Evolutionary conservation across 257 asterid species (phyloP), one percentile per base, ranked within the genome.

Genomic region (Mentha longifolia): DNA sequence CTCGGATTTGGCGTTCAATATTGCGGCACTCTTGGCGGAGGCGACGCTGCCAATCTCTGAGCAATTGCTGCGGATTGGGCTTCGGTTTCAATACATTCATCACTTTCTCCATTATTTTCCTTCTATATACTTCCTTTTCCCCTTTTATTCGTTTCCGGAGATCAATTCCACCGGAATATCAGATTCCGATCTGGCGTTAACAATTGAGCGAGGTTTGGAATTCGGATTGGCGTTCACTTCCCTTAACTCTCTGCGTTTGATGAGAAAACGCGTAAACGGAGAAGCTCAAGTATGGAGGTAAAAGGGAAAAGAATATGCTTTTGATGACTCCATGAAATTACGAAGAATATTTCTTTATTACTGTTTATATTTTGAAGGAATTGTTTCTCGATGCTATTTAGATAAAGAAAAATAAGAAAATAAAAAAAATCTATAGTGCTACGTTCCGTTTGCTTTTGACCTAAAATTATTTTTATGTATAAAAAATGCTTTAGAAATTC

Each of bases 21-120:
- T 80, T 86, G 45, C 97, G 98, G 70, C 89, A 82, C 81, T 94
- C 99, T 76, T 89, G 98, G 49, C 98, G 95, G 58, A 95, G 95
- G 55, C 97, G 93, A 70, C 97, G 97, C 82, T 92, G 97, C 97
- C 99, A 94, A 79, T 92, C 98, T 67, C 98, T 81, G 56, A 89
- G 84, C 72, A 89, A 63, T 73, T 92, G 97, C 79, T 91, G 97
- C 3, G 97, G 97, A 39, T 88, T 91, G 13, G 96, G 91, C 73
- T 91, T 95, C 2, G 95, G 98, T 85, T 85, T 91, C 88, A 92
- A 63, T 60, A 85, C 61, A 68, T 88, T 90, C 89, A 61, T 82
- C 83, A 92, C 83, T 73, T 84, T 95, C 63, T 91, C 96, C 97
- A 89, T 94, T 57, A 25, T 46, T n/a, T 0, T n/a, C 14, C 17